These are phyloP conservation scores for Helicostylum pulchrum DNA, from an alignment of 192 early-diverging fungal species.

Conservation along the genomic window DNA sequence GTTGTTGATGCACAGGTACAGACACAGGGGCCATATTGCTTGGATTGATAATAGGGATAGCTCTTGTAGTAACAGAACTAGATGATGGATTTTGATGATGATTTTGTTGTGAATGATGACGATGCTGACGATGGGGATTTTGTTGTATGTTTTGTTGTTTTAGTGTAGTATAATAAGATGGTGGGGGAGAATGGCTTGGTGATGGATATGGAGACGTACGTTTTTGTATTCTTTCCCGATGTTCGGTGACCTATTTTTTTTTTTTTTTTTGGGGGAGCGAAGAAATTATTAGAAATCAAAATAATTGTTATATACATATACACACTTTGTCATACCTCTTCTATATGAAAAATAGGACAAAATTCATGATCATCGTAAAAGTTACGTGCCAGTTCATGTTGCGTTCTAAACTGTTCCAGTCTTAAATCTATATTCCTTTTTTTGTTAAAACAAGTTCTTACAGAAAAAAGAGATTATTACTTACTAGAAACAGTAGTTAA, in stretches of 20 bases:
- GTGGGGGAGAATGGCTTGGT: background rate
- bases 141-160: no score
- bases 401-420: constrained; percentile 45
- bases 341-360: constrained; percentile 48
- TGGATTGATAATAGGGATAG: constrained; percentile 51
- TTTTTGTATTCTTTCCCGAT: constrained; percentile 24
- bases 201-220: constrained; percentile 19
- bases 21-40: constrained; percentile 45
- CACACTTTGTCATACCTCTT: constrained; percentile 36
- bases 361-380: constrained; percentile 59
- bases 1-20: constrained; percentile 18
- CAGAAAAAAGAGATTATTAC: background rate
- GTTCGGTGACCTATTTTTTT: constrained; percentile 2
- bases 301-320: background rate
- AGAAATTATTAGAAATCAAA: background rate
- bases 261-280: background rate
- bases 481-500: constrained; percentile 8
- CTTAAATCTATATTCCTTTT: constrained; percentile 1
- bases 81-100: constrained; percentile 3
- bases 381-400: constrained; percentile 49
- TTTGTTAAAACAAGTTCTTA: background rate
- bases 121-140: no score
- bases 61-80: constrained; percentile 32
- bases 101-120: no score
- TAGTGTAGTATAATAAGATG: no score